Base-by-base conservation (phyloP, 1,139 yeast genomes). In the Candida albicans region DNA sequence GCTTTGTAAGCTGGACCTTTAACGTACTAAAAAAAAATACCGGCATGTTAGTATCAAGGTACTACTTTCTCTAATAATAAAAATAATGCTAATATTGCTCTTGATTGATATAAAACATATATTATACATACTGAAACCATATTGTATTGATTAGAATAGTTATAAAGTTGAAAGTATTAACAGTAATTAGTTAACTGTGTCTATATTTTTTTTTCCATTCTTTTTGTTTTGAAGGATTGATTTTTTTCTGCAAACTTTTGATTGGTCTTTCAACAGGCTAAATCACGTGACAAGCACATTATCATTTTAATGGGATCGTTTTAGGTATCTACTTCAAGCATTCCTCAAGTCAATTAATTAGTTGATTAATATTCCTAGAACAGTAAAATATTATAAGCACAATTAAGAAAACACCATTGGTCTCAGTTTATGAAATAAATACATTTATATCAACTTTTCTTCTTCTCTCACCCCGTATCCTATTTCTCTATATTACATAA, bases 1-100 rank as follows among this genome's bases (percentile, higher is more conserved):
- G 70, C 57, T 59, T 71, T 73, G 64, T 72, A 73, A 50, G 65
- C 70, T 50, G 79, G 79, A 52, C 73, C 77, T 68, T 61, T 72
- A 49, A 69, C 52, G 71, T 73, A 73, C 77, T 72, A 50, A 11
- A 43, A 25, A 18, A 31, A 31, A 22, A 15, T 12, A 13, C 67
- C 63, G 63, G 62, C 67, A 57, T 51, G 8, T 11, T 5, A 9
- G 10, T 4, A 25, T 18, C 25, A 13, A 13, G 22, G 37, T 14
- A 13, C 22, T 8, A n/a, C n/a, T n/a, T n/a, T n/a, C n/a, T n/a
- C n/a, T n/a, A n/a, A n/a, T n/a, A n/a, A n/a, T n/a, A n/a, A n/a
- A n/a, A n/a, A n/a, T n/a, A n/a, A n/a, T n/a, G n/a, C n/a, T n/a
- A 22, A 40, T 30, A 35, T 14, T 30, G 18, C 18, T 12, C 6